Evolutionary conservation across 2,329 filamentous ascomycete genomes (phyloP), one percentile per base, ranked within the genome.

Genomic region (Septoria petroselini): DNA sequence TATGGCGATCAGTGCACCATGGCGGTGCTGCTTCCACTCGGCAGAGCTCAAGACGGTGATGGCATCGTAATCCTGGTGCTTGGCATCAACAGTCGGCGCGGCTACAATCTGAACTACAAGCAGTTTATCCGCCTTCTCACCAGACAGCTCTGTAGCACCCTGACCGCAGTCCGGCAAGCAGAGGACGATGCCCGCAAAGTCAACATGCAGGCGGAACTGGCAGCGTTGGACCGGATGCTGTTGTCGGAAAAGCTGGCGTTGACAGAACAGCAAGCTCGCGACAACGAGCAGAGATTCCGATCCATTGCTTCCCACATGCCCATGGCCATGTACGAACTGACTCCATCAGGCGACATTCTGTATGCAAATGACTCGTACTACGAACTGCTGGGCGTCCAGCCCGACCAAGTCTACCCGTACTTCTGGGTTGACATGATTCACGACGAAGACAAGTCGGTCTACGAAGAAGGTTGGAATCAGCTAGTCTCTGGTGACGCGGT

Each of bases 351-450:
- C 6, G 57, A 60, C 3, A 67, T 69, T 27, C 59, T 64, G 1
- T 71, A 71, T 46, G 61, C 67, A 2, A 72, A 72, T 41, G 58
- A 70, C 31, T 55, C 58, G 5, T 72, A 66, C 64, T 68, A 53
- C 23, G 64, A 69, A 3, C 57, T 70, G 5, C 50, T 56, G 3
- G 52, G 54, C 11, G 17, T 60, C 23, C 48, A 50, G 5, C 48
- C 46, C 9, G 34, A 54, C 5, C 46, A 50, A 8, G 34, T 53
- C 21, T 41, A 51, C 29, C 47, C 55, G 8, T 51, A 35, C 25
- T 55, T 41, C 48, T 52, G 33, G 44, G 46, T 48, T 17, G 27
- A 49, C 12, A 15, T 18, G 4, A 50, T 50, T 3, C 39, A 48
- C 6, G 21, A 46, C 8, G 37, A 50, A 17, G 42, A 52, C 23